A percentile compares a stretch with the other conserved stretches of the same genome.
phyloP scores from a whole-genome alignment of 495 filamentous ascomycete species.

The Thermothielavioides terrestris region DNA sequence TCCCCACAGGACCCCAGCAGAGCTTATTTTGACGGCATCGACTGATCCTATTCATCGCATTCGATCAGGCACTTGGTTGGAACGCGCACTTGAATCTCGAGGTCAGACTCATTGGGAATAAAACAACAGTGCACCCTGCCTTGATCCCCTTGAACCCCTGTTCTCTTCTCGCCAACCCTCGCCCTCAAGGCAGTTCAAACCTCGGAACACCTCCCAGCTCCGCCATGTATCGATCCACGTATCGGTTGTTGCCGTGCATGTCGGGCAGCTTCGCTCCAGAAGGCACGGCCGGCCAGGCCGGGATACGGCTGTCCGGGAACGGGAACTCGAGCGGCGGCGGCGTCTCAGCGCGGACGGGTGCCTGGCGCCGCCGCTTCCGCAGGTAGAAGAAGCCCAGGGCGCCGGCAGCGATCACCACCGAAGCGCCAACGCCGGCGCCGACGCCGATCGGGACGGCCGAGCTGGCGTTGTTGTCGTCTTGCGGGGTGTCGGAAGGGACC shows the following conservation, averaged over 20 bases:
- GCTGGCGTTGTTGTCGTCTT: not conserved
- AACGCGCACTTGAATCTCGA: not conserved
- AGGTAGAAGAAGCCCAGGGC: constrained; percentile 19
- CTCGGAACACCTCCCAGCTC: not conserved
- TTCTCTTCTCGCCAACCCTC: too few species aligned
- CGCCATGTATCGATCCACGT: too few species aligned
- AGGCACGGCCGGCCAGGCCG: not conserved
- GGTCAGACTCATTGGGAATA: not conserved
- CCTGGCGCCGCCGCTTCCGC: constrained; percentile 12
- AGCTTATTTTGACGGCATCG: too few species aligned
- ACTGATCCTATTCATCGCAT: too few species aligned
- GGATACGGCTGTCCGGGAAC: not conserved
- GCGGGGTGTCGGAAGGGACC: not conserved
- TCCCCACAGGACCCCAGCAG: not conserved
- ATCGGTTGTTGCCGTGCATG: not conserved
- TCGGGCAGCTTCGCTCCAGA: not conserved
- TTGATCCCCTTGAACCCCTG: too few species aligned
- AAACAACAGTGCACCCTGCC: not conserved
- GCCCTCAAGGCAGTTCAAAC: not conserved
- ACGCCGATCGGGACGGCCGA: constrained; percentile 13
- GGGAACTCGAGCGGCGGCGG: constrained; percentile 14
- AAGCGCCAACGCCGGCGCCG: constrained; percentile 13
- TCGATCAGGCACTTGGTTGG: not conserved
- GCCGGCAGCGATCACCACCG: constrained; percentile 10
- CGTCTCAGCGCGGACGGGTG: constrained; percentile 13